Evolutionary conservation across 305 asterid species (phyloP).

Genomic region (Solanum hybrid): DNA sequence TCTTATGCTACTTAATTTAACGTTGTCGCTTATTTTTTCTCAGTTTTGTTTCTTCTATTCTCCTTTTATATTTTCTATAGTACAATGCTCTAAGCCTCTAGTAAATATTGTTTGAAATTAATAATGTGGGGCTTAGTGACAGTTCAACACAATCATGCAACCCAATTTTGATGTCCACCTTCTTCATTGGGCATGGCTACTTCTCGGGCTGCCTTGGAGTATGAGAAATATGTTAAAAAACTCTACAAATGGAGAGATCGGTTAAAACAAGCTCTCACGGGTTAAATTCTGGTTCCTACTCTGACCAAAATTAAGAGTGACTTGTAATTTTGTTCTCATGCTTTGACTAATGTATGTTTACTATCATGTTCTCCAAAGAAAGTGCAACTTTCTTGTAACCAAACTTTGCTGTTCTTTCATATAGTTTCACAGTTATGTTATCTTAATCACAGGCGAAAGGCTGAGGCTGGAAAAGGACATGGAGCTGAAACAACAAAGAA

Average conservation of each 20-base stretch:
- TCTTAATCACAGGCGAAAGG: slow-evolving; percentile 37
- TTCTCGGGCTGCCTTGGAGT: background rate
- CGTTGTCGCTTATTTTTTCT: background rate
- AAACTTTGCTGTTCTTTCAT: background rate
- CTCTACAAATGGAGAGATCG: background rate
- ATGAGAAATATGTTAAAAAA: background rate
- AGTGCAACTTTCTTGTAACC: background rate
- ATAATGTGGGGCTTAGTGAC: background rate
- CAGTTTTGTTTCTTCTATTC: background rate
- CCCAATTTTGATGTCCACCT: background rate
- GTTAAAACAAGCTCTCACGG: background rate
- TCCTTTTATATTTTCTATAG: background rate
- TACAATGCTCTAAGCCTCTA: background rate
- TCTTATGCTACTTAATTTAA: background rate
- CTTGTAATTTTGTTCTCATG: background rate
- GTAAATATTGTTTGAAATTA: background rate
- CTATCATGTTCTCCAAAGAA: background rate
- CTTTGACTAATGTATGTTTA: background rate
- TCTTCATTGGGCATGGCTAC: background rate
- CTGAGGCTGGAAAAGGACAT: slow-evolving; percentile 46
- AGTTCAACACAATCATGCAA: background rate
- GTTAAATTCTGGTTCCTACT: background rate
- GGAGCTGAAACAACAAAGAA: slow-evolving; percentile 30
- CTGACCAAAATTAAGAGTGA: background rate
- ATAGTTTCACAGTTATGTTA: background rate